Evolutionary conservation across 2,329 filamentous ascomycete genomes (phyloP).

Genomic region (Arthrobotrys musiformis): DNA sequence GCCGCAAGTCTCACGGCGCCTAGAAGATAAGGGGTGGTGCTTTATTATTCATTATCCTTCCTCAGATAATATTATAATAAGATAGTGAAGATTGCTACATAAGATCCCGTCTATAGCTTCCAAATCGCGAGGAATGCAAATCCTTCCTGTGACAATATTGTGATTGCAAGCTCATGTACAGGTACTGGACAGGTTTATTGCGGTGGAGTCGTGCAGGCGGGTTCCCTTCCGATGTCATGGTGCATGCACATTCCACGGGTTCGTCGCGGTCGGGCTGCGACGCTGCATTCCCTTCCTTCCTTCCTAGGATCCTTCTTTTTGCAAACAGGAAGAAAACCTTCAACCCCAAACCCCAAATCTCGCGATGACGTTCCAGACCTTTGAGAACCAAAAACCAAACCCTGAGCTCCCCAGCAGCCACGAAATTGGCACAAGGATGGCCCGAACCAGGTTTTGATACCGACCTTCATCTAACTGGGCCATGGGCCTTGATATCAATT

Average conservation of each 20-base stretch:
- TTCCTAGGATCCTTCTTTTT: too few species aligned
- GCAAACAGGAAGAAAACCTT: constrained; percentile 1
- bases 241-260: constrained; percentile 42
- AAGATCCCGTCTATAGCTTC: constrained; percentile 43
- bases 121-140: constrained; percentile 32
- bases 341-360: neutral
- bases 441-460: constrained; percentile 50
- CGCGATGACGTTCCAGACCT: constrained; percentile 20
- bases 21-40: constrained; percentile 34
- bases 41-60: constrained; percentile 35
- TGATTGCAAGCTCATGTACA: neutral
- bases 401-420: constrained; percentile 27
- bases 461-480: constrained; percentile 39
- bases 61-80: constrained; percentile 10
- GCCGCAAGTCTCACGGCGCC: constrained; percentile 52
- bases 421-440: constrained; percentile 44
- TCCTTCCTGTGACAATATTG: constrained; percentile 5
- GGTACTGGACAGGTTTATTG: neutral
- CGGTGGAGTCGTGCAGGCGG: constrained; percentile 31
- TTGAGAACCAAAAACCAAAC: constrained; percentile 12
- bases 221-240: constrained; percentile 39
- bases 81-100: constrained; percentile 19
- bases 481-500: constrained; percentile 18
- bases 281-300: neutral
- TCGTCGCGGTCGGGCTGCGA: constrained; percentile 39